Percentiles rank a stretch among this genome's conserved stretches.
phyloP scores from a whole-genome alignment of 352 stramenopile genomes.

The Phytopythium litorale region DNA sequence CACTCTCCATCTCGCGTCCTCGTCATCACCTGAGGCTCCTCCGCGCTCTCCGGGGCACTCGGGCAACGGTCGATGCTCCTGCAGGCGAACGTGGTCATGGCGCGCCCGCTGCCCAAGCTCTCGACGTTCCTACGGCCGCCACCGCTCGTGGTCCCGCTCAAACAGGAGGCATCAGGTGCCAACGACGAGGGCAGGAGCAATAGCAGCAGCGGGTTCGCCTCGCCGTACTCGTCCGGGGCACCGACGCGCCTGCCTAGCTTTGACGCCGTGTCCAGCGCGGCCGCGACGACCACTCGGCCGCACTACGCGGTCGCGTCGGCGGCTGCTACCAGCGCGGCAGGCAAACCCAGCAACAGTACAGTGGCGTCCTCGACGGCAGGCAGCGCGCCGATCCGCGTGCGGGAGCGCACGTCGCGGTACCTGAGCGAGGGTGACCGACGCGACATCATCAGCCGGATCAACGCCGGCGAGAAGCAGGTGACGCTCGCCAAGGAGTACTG shows the following conservation, averaged over 20 bases:
- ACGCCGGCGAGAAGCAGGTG: conserved; percentile 44
- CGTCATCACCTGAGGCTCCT: not conserved
- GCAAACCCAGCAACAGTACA: not conserved
- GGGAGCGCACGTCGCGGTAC: conserved; percentile 43
- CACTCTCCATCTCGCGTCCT: conserved; percentile 2
- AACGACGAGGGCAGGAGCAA: not conserved
- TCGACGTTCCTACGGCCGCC: conserved; percentile 17
- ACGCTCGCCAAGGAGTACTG: conserved; percentile 40
- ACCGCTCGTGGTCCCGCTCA: not conserved
- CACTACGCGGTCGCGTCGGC: not conserved
- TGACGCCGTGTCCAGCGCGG: not conserved
- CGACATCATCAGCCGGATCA: conserved; percentile 44
- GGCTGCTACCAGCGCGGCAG: not conserved
- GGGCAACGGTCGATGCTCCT: conserved; percentile 9
- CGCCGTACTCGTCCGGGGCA: not conserved
- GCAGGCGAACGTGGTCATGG: conserved; percentile 3
- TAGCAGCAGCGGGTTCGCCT: not conserved
- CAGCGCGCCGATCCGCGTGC: conserved; percentile 3
- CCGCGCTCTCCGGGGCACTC: not conserved
- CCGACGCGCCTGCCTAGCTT: not conserved
- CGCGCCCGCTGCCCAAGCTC: conserved; percentile 20
- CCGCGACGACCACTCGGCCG: not conserved
- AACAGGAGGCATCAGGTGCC: not conserved
- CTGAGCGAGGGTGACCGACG: conserved; percentile 38
- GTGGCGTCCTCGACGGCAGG: not conserved